Evolutionary conservation across 768 basidiomycete species (phyloP).

Genomic region (Cystobasidium tubakii): DNA sequence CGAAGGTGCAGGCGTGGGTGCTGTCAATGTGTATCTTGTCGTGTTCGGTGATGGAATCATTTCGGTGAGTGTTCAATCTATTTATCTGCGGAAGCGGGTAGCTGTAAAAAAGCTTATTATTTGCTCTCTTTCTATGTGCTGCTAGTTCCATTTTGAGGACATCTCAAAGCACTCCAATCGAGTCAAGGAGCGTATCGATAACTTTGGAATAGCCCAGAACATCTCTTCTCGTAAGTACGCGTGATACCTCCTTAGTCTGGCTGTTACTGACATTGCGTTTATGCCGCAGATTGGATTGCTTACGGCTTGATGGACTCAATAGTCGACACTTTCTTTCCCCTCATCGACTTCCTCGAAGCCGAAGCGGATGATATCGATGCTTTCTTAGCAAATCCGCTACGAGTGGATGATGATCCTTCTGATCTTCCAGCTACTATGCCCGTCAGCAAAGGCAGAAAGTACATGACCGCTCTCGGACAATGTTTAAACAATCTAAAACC

Average conservation of each 20-base stretch:
- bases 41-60: conserved; percentile 80
- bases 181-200: conserved; percentile 65
- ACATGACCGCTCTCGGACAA: neutral
- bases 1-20: conserved; percentile 58
- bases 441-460: neutral
- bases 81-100: too few relatives aligned
- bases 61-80: conserved; percentile 48
- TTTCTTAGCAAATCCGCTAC: conserved; percentile 55
- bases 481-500: neutral
- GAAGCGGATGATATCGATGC: conserved; percentile 74
- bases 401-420: neutral
- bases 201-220: conserved; percentile 59
- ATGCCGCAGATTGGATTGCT: conserved; percentile 74
- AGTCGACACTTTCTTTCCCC: conserved; percentile 86
- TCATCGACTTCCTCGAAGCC: conserved; percentile 69
- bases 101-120: too few relatives aligned
- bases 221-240: conserved; percentile 64
- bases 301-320: conserved; percentile 87
- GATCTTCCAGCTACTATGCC: neutral
- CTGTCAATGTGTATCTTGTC: conserved; percentile 78
- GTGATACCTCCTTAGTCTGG: neutral
- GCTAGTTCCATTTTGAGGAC: conserved; percentile 88
- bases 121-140: too few relatives aligned
- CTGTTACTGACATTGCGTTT: neutral
- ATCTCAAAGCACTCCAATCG: conserved; percentile 77